A percentile compares a stretch with the other conserved stretches of the same genome.
Evolutionary conservation across 2,329 filamentous ascomycete genomes (phyloP).

Genomic region (Apiospora marii): DNA sequence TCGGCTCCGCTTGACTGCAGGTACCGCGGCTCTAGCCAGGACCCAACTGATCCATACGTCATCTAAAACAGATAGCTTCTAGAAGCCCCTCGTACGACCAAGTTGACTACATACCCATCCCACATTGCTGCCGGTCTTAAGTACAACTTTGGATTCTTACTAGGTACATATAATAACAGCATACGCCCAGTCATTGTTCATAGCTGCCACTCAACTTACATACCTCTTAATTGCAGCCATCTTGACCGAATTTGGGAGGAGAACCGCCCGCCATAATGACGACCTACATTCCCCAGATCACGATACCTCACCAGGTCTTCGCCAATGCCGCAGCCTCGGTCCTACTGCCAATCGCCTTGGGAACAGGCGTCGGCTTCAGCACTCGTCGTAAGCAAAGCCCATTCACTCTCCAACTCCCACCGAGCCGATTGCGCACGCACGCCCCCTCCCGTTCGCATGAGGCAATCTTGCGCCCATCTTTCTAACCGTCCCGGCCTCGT

Average conservation of each 20-base stretch:
- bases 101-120: background rate
- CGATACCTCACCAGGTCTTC: slow-evolving; percentile 74
- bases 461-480: background rate
- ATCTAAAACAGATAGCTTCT: background rate
- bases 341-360: slow-evolving; percentile 77
- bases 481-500: background rate
- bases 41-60: background rate
- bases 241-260: slow-evolving; percentile 32
- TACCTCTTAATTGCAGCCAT: background rate
- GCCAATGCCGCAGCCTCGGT: slow-evolving; percentile 75
- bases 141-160: no score
- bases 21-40: slow-evolving; percentile 14
- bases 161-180: background rate
- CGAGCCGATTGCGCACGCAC: background rate
- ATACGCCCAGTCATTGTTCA: background rate
- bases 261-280: slow-evolving; percentile 65
- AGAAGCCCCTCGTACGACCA: slow-evolving; percentile 7
- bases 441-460: background rate
- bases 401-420: slow-evolving; percentile 21
- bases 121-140: background rate
- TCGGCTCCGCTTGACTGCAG: slow-evolving; percentile 11
- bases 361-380: slow-evolving; percentile 75
- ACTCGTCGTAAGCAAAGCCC: slow-evolving; percentile 63
- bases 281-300: slow-evolving; percentile 79
- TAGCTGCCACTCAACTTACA: background rate